Base-by-base conservation (phyloP, 768 basidiomycete species). In the Agaricus subrufescens region DNA sequence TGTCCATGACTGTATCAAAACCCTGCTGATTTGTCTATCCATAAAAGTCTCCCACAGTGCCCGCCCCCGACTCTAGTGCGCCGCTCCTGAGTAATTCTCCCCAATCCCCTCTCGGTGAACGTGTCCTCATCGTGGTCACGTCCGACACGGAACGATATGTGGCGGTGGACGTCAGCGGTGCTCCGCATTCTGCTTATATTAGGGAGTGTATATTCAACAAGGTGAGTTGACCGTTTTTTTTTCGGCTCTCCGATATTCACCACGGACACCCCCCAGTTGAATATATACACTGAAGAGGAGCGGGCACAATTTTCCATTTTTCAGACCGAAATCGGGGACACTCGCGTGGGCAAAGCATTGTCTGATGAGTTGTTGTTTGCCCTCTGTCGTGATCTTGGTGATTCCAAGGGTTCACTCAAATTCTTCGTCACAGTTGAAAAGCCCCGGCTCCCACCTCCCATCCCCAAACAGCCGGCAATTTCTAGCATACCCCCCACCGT, bases 281-380 rank as follows among this genome's bases (percentile, higher is more conserved):
- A 85, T 66, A 88, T 98, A 43, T 77, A 79, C 38, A 91, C 93
- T 63, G 94, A 95, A 57, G 91, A 96, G 55, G 77, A 78, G 42
- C 86, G 89, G 65, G 68, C 77, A 7, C 82, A 79, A 29, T 86
- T 87, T 66, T 82, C 86, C 26, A 87, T 98, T 53, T 94, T 91
- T 74, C 87, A 85, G 58, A 96, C 94, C 0, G 89, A 91, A 69
- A 87, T 97, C 63, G 91, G 89, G 57, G 80, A 82, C 27, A 87
- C 77, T 60, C 87, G 88, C 15, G 80, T 88, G 44, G 84, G 90
- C 3, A 85, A 85, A 12, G 83, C 93, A 6, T 71, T 97, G 31
- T 72, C 80, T 11, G 83, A 88, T 58, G 86, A 91, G 29, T 76
- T 75, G 58, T 73, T 98, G 5, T 80, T 89, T 63, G 77, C 81